Conservation (phyloP, 2,329 filamentous ascomycete genomes). For the Chaetothyriales sp. region DNA sequence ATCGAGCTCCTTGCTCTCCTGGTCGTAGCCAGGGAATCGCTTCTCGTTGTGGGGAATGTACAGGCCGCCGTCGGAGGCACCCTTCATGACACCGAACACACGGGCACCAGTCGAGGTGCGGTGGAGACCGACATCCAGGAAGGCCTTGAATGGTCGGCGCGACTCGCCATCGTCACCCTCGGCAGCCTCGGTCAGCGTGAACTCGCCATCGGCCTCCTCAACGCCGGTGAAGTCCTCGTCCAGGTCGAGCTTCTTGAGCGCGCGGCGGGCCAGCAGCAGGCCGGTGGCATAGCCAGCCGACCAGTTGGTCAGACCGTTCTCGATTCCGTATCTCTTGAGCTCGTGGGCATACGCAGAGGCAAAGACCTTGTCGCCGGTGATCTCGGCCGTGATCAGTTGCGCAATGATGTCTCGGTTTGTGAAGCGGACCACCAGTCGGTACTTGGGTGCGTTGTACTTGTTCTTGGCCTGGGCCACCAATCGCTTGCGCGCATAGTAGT, state of each 20-base stretch:
- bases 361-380: slow-evolving; percentile 96
- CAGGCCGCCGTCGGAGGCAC: slow-evolving; percentile 95
- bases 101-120: slow-evolving; percentile 97
- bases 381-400: slow-evolving; percentile 94
- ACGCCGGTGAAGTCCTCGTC: slow-evolving; percentile 89
- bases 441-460: slow-evolving; percentile 99
- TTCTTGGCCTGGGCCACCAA: slow-evolving; percentile 99
- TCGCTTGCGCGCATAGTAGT: slow-evolving; percentile 99
- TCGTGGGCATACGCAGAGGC: slow-evolving; percentile 87
- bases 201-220: slow-evolving; percentile 94
- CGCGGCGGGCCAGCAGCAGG: slow-evolving; percentile 90
- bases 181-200: slow-evolving; percentile 81
- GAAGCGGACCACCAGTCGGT: slow-evolving; percentile 98
- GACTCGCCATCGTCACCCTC: slow-evolving; percentile 75
- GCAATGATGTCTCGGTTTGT: slow-evolving; percentile 98
- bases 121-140: slow-evolving; percentile 93
- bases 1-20: slow-evolving; percentile 95
- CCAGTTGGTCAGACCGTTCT: slow-evolving; percentile 99
- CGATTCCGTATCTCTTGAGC: slow-evolving; percentile 92
- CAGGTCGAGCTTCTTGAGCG: slow-evolving; percentile 90
- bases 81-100: slow-evolving; percentile 99
- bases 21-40: slow-evolving; percentile 97
- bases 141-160: slow-evolving; percentile 97
- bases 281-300: slow-evolving; percentile 91
- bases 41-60: slow-evolving; percentile 97